A percentile compares a stretch with the other conserved stretches of the same genome.
These are phyloP conservation scores for Mitragyna speciosa DNA, from an alignment of 257 asterid species.

Conservation along the genomic window DNA sequence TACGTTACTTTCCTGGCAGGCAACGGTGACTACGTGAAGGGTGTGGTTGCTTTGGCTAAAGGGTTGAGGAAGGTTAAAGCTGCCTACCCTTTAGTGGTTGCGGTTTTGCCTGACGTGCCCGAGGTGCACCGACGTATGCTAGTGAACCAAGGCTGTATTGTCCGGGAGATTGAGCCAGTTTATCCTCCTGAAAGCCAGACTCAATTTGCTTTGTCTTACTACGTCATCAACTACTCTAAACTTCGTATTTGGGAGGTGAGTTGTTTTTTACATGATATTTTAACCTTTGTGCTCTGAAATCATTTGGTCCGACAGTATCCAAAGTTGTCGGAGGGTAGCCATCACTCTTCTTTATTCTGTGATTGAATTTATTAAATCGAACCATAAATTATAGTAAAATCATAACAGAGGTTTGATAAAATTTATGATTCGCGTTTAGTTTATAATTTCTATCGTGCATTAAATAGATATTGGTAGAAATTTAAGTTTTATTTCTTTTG, in stretches of 20 bases:
- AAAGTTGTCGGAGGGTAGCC: no score
- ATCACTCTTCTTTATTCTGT: no score
- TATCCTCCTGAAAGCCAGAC: constrained; percentile 30
- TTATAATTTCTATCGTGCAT: no score
- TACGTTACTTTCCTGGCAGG: constrained; percentile 38
- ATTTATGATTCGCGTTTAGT: no score
- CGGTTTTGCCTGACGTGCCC: constrained; percentile 38
- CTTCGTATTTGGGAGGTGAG: constrained; percentile 39
- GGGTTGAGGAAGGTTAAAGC: constrained; percentile 32
- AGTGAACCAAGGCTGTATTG: constrained; percentile 33
- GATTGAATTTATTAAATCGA: no score
- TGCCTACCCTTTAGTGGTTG: constrained; percentile 38
- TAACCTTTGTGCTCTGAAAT: background rate
- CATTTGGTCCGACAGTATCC: background rate
- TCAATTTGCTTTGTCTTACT: constrained; percentile 39
- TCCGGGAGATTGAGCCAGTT: constrained; percentile 37
- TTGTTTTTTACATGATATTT: background rate
- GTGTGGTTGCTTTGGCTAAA: constrained; percentile 39
- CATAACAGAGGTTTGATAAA: no score
- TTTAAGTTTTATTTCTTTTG: background rate
- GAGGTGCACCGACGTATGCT: constrained; percentile 38
- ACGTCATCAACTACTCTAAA: constrained; percentile 40
- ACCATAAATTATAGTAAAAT: no score
- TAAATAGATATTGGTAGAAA: no score
- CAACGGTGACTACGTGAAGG: constrained; percentile 37